These are phyloP conservation scores for Pholiota microspora DNA, from an alignment of 768 basidiomycete genomes.

Conservation along the genomic window DNA sequence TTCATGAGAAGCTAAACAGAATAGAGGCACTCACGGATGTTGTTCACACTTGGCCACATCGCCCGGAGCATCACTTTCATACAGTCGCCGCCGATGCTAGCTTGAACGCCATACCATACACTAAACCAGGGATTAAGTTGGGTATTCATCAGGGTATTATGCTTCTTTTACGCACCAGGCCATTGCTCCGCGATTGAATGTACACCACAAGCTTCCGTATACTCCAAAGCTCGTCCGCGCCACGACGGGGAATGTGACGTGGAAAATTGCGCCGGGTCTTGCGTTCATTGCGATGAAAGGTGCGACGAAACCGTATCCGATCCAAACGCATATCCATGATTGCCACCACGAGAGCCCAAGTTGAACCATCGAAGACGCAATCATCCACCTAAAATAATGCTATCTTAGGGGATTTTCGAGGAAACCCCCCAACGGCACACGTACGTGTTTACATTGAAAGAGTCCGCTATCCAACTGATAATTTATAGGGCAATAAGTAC, in stretches of 20 bases:
- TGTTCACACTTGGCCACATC: constrained; percentile 73
- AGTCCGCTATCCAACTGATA: constrained; percentile 81
- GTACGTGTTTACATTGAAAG: constrained; percentile 77
- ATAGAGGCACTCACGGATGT: constrained; percentile 48
- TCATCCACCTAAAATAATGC: constrained; percentile 66
- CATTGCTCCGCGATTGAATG: constrained; percentile 74
- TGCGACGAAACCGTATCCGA: constrained; percentile 57
- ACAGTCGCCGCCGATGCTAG: constrained; percentile 81
- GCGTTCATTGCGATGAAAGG: constrained; percentile 78
- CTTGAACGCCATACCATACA: constrained; percentile 78
- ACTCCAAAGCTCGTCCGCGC: constrained; percentile 75
- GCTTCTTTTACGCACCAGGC: constrained; percentile 50
- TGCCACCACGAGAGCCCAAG: constrained; percentile 81
- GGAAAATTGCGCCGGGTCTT: constrained; percentile 73
- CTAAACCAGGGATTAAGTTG: constrained; percentile 27
- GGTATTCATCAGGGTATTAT: not conserved
- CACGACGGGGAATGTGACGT: constrained; percentile 76
- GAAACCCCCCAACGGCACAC: constrained; percentile 20
- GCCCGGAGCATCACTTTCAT: constrained; percentile 71
- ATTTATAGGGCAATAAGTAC: constrained; percentile 3
- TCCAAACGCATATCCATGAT: constrained; percentile 79
- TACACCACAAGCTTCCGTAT: constrained; percentile 77
- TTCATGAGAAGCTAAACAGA: constrained; percentile 10
- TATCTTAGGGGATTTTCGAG: not conserved
- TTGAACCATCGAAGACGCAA: constrained; percentile 72